Conservation (phyloP, 2,329 filamentous ascomycete species). For the Ceratocystis cubensis region DNA sequence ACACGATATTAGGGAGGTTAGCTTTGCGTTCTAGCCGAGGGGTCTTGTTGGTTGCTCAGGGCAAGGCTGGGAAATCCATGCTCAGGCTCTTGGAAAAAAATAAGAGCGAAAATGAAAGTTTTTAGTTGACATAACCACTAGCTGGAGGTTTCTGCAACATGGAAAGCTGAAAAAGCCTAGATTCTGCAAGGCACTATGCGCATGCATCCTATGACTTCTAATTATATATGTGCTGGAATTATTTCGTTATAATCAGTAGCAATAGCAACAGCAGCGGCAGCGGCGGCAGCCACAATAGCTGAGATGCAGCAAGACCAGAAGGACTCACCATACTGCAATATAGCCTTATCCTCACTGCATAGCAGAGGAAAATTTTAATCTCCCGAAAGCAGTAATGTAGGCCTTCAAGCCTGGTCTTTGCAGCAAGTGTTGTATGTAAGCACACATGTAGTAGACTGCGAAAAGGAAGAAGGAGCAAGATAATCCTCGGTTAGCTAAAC, state of each 20-base stretch:
- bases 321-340: neutral
- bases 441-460: neutral
- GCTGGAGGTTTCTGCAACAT: neutral
- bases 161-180: neutral
- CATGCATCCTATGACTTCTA: neutral
- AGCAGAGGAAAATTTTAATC: neutral
- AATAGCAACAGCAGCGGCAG: neutral
- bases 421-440: neutral
- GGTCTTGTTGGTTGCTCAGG: neutral
- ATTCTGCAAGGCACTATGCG: constrained; percentile 13
- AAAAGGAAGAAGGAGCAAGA: neutral
- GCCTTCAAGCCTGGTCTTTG: neutral
- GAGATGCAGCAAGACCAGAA: neutral
- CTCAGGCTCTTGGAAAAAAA: neutral
- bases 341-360: neutral
- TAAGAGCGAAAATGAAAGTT: neutral
- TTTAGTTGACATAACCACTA: neutral
- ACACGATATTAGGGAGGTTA: constrained; percentile 1
- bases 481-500: neutral
- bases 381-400: neutral
- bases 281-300: neutral
- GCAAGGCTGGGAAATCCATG: neutral
- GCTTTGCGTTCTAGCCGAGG: neutral
- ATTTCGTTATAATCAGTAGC: neutral
- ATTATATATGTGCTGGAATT: neutral